Percentiles rank a stretch among this genome's conserved stretches.
Evolutionary conservation across 202 grass and related monocot species (phyloP).

Genomic region (Brachypodium distachyon): DNA sequence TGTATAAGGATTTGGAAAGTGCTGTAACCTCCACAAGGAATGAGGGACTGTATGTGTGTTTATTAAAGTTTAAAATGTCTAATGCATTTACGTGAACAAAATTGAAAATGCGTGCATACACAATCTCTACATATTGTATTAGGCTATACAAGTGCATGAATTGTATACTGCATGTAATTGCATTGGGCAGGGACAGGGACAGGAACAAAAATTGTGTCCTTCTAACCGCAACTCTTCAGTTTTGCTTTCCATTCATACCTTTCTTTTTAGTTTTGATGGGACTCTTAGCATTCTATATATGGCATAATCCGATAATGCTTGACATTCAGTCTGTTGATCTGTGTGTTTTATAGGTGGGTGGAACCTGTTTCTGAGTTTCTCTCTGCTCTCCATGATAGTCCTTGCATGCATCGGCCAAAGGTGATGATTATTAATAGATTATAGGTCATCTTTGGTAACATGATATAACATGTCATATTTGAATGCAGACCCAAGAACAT

Average conservation of each 20-base stretch:
- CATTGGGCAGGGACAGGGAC: not conserved
- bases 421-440: slow-evolving; percentile 31
- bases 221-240: not conserved
- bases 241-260: not conserved
- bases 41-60: not conserved
- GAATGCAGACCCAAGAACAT: slow-evolving; percentile 32
- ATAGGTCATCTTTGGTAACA: slow-evolving; percentile 1
- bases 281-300: not conserved
- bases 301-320: not conserved
- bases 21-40: not conserved
- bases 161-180: not conserved
- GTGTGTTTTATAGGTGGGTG: slow-evolving; percentile 74
- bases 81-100: not conserved
- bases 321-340: not conserved
- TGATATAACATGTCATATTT: slow-evolving; percentile 17
- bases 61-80: not conserved
- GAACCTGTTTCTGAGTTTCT: slow-evolving; percentile 54
- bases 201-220: not conserved
- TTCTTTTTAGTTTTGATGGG: not conserved
- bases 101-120: not conserved
- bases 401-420: slow-evolving; percentile 65
- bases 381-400: slow-evolving; percentile 59
- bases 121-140: not conserved
- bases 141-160: not conserved
- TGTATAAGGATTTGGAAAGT: not conserved